phyloP scores from a whole-genome alignment of 2,329 filamentous ascomycete genomes.

The Penicillium sp. region DNA sequence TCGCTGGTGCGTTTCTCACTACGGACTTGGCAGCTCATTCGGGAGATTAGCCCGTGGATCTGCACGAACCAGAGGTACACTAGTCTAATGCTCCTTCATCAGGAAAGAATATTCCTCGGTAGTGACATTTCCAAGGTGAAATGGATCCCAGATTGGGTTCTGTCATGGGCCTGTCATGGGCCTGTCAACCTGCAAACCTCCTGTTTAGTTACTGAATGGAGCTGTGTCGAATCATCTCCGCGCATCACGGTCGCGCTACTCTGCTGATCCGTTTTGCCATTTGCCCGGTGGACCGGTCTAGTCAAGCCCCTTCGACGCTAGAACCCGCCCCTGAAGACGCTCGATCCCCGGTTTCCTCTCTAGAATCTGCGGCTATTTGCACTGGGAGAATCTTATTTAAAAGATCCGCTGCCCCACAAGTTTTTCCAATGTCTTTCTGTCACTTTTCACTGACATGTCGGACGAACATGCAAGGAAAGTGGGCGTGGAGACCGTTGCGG shows the following conservation, averaged over 20 bases:
- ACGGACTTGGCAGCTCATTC: background rate
- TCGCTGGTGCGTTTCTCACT: too few relatives aligned
- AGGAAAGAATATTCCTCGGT: background rate
- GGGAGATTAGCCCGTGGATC: background rate
- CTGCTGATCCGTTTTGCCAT: slow-evolving; percentile 1
- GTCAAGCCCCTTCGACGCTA: slow-evolving; percentile 1
- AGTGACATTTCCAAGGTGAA: background rate
- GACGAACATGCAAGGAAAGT: slow-evolving; percentile 23
- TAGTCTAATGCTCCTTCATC: background rate
- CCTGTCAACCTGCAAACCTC: background rate
- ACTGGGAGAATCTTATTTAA: background rate
- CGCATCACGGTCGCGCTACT: background rate
- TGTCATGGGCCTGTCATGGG: background rate
- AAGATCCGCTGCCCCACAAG: slow-evolving; percentile 2
- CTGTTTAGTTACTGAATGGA: background rate
- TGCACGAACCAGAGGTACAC: too few relatives aligned
- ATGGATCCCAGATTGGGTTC: background rate
- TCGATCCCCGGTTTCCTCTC: background rate
- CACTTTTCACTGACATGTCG: slow-evolving; percentile 7
- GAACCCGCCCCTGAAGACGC: slow-evolving; percentile 6
- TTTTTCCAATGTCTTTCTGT: background rate
- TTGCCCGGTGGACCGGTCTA: background rate
- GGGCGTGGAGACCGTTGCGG: slow-evolving; percentile 26
- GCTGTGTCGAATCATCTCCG: background rate
- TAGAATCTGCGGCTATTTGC: background rate